Evolutionary conservation across 2,329 filamentous ascomycete species (phyloP).

Genomic region (Mycogone perniciosa): DNA sequence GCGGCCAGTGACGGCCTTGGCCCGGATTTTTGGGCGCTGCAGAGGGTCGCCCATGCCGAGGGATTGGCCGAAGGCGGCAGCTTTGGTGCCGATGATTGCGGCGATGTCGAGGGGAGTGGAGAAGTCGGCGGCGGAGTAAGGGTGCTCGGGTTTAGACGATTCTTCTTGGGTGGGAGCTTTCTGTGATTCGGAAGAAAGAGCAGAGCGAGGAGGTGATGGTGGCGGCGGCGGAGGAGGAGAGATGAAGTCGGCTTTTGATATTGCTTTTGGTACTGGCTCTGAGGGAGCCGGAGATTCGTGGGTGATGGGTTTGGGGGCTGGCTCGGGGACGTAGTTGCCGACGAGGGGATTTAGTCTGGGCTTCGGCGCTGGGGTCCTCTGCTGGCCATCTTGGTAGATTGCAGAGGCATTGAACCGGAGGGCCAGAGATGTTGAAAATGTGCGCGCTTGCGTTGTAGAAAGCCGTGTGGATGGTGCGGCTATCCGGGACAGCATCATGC

Average conservation of each 20-base stretch:
- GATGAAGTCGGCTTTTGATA: constrained; percentile 14
- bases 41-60: constrained; percentile 20
- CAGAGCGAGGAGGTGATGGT: constrained; percentile 8
- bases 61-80: constrained; percentile 17
- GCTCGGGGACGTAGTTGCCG: constrained; percentile 20
- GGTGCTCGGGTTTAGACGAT: constrained; percentile 8
- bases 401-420: constrained; percentile 18
- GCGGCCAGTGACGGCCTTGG: constrained; percentile 30
- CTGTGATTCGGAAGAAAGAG: constrained; percentile 1
- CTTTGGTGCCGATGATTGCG: constrained; percentile 29
- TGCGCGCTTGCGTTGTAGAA: constrained; percentile 15
- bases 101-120: constrained; percentile 25
- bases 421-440: constrained; percentile 28
- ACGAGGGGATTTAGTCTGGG: constrained; percentile 26
- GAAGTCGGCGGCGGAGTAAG: constrained; percentile 23
- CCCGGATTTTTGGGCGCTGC: constrained; percentile 23
- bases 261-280: neutral
- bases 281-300: neutral
- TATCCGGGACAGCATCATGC: constrained; percentile 26
- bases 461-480: constrained; percentile 16
- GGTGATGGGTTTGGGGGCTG: constrained; percentile 7
- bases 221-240: constrained; percentile 21
- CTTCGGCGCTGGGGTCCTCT: constrained; percentile 5
- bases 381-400: neutral
- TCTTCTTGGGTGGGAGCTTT: neutral